Percentiles rank a stretch among this genome's conserved stretches.
Conservation (phyloP, 177 flowering plant species). For the Vitis hybrid region DNA sequence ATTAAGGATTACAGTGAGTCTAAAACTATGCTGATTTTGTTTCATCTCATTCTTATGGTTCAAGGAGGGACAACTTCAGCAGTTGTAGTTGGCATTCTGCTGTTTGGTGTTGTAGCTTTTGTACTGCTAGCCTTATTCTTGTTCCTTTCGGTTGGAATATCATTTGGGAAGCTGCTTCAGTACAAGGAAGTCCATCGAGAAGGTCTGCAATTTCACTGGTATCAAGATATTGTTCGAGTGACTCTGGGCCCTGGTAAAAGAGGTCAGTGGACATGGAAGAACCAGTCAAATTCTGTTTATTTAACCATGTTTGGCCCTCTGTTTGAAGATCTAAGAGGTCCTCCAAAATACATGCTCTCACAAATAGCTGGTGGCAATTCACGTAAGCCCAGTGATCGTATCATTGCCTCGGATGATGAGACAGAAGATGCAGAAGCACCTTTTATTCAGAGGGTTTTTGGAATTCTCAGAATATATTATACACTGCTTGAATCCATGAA, state of each 20-base stretch:
- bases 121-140: slow-evolving; percentile 54
- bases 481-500: slow-evolving; percentile 64
- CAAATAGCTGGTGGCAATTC: slow-evolving; percentile 55
- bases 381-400: slow-evolving; percentile 38
- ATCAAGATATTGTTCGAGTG: slow-evolving; percentile 74
- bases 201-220: slow-evolving; percentile 75
- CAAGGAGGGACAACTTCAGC: slow-evolving; percentile 61
- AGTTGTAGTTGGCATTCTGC: slow-evolving; percentile 52
- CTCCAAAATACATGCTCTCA: slow-evolving; percentile 94
- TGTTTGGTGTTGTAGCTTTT: slow-evolving; percentile 41
- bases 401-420: slow-evolving; percentile 94
- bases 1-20: neutral
- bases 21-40: slow-evolving; percentile 7
- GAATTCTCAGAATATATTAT: slow-evolving; percentile 88
- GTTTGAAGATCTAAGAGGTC: slow-evolving; percentile 92
- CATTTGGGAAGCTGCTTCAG: slow-evolving; percentile 82
- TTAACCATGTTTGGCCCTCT: slow-evolving; percentile 68
- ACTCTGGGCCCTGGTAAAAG: slow-evolving; percentile 94
- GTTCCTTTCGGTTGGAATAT: slow-evolving; percentile 84
- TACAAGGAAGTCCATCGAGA: slow-evolving; percentile 94
- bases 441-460: slow-evolving; percentile 80
- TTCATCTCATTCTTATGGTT: slow-evolving; percentile 7
- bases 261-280: slow-evolving; percentile 98
- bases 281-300: slow-evolving; percentile 41
- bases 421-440: slow-evolving; percentile 99